Evolutionary conservation across 441 rosid species (phyloP).

Genomic region (Populus hybrid): DNA sequence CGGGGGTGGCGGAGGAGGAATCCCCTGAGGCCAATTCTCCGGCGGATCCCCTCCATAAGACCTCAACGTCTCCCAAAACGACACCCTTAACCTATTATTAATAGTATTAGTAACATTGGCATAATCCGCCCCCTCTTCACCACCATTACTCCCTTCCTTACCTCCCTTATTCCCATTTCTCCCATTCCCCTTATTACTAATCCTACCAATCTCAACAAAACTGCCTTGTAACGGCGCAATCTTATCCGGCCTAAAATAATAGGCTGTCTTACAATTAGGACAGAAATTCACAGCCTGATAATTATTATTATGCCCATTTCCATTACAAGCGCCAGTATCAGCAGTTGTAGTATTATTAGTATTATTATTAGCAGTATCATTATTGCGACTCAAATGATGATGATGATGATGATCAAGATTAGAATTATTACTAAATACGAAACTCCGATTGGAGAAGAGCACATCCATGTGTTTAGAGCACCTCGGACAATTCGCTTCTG

Average conservation of each 20-base stretch:
- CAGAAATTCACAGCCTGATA: conserved; percentile 79
- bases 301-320: conserved; percentile 11
- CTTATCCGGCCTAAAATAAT: conserved; percentile 62
- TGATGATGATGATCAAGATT: conserved; percentile 25
- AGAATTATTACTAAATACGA: conserved; percentile 25
- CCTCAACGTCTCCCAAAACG: conserved; percentile 73
- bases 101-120: conserved; percentile 7
- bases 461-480: conserved; percentile 85
- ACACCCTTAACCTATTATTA: conserved; percentile 40
- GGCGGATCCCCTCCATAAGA: conserved; percentile 71
- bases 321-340: neutral
- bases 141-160: neutral
- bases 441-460: conserved; percentile 62
- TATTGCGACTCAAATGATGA: neutral
- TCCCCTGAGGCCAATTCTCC: conserved; percentile 52
- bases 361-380: neutral
- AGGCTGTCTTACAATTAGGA: conserved; percentile 86
- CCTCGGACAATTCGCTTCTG: conserved; percentile 87
- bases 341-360: neutral
- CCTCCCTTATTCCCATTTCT: conserved; percentile 18
- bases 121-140: conserved; percentile 30
- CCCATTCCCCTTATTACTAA: conserved; percentile 20
- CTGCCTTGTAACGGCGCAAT: conserved; percentile 82
- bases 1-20: conserved; percentile 24
- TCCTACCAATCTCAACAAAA: conserved; percentile 75